A percentile compares a stretch with the other conserved stretches of the same genome.
phyloP scores from a whole-genome alignment of 768 basidiomycete genomes.

The Leccinellum luteum region DNA sequence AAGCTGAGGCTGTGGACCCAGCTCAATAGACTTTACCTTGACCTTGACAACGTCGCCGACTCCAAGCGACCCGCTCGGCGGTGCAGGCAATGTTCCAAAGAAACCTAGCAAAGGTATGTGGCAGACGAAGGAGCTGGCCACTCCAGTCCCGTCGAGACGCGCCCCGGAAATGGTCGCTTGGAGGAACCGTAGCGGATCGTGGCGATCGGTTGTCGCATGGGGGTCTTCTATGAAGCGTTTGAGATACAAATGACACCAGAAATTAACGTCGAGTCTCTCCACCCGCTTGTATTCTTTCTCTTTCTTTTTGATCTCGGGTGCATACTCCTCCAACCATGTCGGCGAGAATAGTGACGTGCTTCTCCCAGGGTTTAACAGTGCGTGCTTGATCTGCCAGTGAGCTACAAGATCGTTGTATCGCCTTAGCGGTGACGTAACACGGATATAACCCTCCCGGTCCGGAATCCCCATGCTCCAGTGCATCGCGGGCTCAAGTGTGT shows the following conservation, averaged over 20 bases:
- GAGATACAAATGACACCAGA: constrained; percentile 43
- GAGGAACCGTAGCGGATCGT: constrained; percentile 30
- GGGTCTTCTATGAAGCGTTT: constrained; percentile 36
- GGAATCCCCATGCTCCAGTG: constrained; percentile 73
- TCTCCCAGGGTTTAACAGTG: constrained; percentile 45
- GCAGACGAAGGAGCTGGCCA: constrained; percentile 15
- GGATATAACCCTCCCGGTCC: constrained; percentile 74
- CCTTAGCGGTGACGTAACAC: constrained; percentile 84
- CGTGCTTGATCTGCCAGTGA: constrained; percentile 94
- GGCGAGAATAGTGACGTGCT: constrained; percentile 42
- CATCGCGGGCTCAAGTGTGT: constrained; percentile 51
- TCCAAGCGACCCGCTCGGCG: constrained; percentile 8
- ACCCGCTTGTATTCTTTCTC: constrained; percentile 36
- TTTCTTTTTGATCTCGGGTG: constrained; percentile 33
- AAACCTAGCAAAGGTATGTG: constrained; percentile 29
- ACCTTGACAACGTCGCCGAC: constrained; percentile 30
- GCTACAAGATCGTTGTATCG: constrained; percentile 76
- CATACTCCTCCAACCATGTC: constrained; percentile 45
- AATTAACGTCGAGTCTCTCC: constrained; percentile 32
- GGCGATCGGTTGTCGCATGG: constrained; percentile 9
- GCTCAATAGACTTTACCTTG: constrained; percentile 24
- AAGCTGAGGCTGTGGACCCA: constrained; percentile 30
- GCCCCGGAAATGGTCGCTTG: constrained; percentile 22
- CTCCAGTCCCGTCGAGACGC: constrained; percentile 15
- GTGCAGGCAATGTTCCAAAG: constrained; percentile 13